Conservation (phyloP, 192 early-diverging fungal genomes). For the Gonapodya sp. region DNA sequence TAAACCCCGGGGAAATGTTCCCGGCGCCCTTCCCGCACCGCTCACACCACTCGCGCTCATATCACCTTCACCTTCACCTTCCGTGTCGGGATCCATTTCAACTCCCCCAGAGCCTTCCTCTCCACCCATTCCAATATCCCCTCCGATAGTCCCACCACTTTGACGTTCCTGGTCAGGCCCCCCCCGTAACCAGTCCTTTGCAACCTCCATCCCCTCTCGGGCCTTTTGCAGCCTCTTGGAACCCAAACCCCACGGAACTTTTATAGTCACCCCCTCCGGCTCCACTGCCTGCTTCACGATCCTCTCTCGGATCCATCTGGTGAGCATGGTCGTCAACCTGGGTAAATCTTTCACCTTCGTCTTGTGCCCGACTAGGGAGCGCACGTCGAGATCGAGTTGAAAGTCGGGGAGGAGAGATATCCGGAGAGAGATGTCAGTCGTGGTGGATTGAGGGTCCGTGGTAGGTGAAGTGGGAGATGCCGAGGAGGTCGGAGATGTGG, state of each 20-base stretch:
- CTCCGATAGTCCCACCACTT: too few species aligned
- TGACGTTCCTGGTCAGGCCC: not conserved
- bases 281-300: constrained; percentile 69
- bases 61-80: not conserved
- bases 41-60: not conserved
- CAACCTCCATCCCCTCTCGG: not conserved
- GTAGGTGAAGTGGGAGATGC: not conserved
- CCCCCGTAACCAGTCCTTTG: not conserved
- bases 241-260: not conserved
- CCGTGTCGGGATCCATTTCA: not conserved
- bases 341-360: constrained; percentile 96
- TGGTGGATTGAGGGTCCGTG: not conserved
- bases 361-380: constrained; percentile 84
- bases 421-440: not conserved
- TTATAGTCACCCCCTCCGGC: constrained; percentile 24
- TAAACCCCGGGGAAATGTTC: not conserved
- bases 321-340: constrained; percentile 81
- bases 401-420: constrained; percentile 43
- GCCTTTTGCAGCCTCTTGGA: not conserved
- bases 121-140: not conserved
- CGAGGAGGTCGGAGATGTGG: not conserved
- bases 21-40: not conserved
- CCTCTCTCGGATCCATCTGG: constrained; percentile 49
- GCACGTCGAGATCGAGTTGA: constrained; percentile 75
- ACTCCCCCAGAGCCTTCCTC: not conserved